Percentiles rank a stretch among this genome's conserved stretches.
These are phyloP conservation scores for Mycocentrospora acerina DNA, from an alignment of 2,329 filamentous ascomycete species.

Conservation along the genomic window DNA sequence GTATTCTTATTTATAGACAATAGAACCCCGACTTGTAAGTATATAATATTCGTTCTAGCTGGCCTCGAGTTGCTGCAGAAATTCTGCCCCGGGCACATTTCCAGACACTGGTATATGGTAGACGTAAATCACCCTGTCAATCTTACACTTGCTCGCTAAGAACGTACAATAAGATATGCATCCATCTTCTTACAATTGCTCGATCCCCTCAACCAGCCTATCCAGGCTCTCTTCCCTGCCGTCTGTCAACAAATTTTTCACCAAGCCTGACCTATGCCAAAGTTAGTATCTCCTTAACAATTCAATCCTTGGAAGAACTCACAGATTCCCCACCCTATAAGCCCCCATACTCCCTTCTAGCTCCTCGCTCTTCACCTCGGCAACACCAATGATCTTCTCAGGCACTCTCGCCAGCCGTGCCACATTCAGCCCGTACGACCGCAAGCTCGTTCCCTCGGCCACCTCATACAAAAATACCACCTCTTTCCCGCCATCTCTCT, in stretches of 20 bases:
- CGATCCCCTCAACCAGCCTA: slow-evolving; percentile 44
- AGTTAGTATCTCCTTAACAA: slow-evolving; percentile 16
- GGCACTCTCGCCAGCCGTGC: slow-evolving; percentile 83
- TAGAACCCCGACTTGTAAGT: too few relatives aligned
- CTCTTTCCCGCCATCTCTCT: slow-evolving; percentile 60
- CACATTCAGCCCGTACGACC: slow-evolving; percentile 93
- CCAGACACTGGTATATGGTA: too few relatives aligned
- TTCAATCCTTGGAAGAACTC: slow-evolving; percentile 12
- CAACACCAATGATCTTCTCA: slow-evolving; percentile 72
- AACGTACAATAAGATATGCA: too few relatives aligned
- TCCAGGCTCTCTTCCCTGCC: slow-evolving; percentile 37
- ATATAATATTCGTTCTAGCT: too few relatives aligned
- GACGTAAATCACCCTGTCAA: too few relatives aligned
- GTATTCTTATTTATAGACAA: too few relatives aligned
- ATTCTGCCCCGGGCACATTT: too few relatives aligned
- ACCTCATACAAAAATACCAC: slow-evolving; percentile 96
- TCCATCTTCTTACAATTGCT: slow-evolving; percentile 41
- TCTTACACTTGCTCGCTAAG: too few relatives aligned
- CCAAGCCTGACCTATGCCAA: slow-evolving; percentile 19
- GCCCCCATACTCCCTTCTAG: slow-evolving; percentile 65
- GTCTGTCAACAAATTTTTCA: slow-evolving; percentile 26
- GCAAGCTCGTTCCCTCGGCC: slow-evolving; percentile 84
- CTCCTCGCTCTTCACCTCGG: slow-evolving; percentile 74
- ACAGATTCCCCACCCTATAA: slow-evolving; percentile 37
- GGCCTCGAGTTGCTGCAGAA: too few relatives aligned